phyloP scores from a whole-genome alignment of 1,139 yeast genomes.

The Pichia sp. region DNA sequence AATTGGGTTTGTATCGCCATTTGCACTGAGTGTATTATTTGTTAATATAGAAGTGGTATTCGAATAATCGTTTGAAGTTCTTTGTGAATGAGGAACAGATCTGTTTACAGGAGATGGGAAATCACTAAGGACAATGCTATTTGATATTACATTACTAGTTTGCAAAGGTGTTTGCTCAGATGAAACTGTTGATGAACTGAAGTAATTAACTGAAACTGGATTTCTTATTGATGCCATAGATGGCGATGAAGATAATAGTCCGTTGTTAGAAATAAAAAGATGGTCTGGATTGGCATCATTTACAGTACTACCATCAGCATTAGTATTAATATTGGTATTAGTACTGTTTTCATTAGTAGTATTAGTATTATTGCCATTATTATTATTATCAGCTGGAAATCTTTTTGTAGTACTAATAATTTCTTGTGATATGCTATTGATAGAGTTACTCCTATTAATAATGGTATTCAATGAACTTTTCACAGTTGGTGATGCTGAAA shows the following conservation, averaged over 20 bases:
- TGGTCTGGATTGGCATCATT: background rate
- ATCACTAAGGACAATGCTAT: slow-evolving; percentile 1
- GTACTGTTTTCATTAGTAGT: too few relatives aligned
- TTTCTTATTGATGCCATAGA: slow-evolving; percentile 8
- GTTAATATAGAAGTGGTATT: slow-evolving; percentile 12
- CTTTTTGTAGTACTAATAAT: too few relatives aligned
- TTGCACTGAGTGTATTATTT: slow-evolving; percentile 7
- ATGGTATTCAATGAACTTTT: background rate
- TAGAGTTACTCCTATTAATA: too few relatives aligned
- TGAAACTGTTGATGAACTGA: background rate
- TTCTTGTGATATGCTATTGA: too few relatives aligned
- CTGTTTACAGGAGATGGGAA: slow-evolving; percentile 3
- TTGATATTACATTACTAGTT: background rate
- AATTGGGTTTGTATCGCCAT: slow-evolving; percentile 22
- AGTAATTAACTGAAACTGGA: slow-evolving; percentile 4
- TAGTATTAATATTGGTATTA: background rate
- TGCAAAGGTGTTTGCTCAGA: background rate
- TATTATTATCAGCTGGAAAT: too few relatives aligned
- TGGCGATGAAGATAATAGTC: slow-evolving; percentile 8
- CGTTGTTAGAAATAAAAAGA: background rate
- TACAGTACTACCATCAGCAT: too few relatives aligned
- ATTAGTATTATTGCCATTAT: too few relatives aligned
- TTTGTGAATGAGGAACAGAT: slow-evolving; percentile 11
- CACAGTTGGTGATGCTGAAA: slow-evolving; percentile 2
- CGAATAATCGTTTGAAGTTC: slow-evolving; percentile 14